Evolutionary conservation across 164 flowering plant species (phyloP).

Genomic region (Chimonanthus praecox): DNA sequence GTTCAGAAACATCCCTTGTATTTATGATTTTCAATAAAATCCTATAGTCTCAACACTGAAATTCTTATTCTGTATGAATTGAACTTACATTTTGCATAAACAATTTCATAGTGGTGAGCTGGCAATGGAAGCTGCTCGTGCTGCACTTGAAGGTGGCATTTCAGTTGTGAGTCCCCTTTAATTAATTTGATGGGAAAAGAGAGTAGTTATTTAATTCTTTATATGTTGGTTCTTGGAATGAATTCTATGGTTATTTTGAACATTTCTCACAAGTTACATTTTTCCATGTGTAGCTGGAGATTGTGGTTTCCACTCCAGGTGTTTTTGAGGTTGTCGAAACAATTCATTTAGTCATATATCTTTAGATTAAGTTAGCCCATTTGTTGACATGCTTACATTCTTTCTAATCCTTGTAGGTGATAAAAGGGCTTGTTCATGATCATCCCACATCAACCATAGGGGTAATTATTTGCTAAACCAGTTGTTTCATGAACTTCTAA

Average conservation of each 20-base stretch:
- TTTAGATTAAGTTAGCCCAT: background rate
- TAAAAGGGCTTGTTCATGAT: conserved; percentile 45
- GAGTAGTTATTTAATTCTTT: background rate
- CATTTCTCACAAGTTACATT: conserved; percentile 1
- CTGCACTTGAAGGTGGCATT: conserved; percentile 66
- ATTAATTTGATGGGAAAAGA: background rate
- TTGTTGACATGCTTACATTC: conserved; percentile 8
- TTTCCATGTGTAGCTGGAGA: conserved; percentile 55
- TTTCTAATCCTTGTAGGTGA: conserved; percentile 36
- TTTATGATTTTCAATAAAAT: no score
- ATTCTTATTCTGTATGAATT: background rate
- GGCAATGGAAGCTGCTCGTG: conserved; percentile 64
- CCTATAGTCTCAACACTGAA: no score
- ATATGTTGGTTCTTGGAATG: background rate
- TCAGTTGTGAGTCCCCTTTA: conserved; percentile 52
- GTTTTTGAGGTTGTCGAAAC: conserved; percentile 61
- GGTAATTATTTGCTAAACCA: conserved; percentile 29
- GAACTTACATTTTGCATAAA: background rate
- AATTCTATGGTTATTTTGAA: background rate
- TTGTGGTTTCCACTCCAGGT: conserved; percentile 67
- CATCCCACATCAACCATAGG: conserved; percentile 57
- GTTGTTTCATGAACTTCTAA: background rate
- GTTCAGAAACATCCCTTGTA: no score
- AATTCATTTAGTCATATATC: background rate
- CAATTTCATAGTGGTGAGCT: conserved; percentile 41